Evolutionary conservation across 1,139 yeast genomes (phyloP), one percentile per base, ranked within the genome.

Genomic region (Arxiozyma bovina): DNA sequence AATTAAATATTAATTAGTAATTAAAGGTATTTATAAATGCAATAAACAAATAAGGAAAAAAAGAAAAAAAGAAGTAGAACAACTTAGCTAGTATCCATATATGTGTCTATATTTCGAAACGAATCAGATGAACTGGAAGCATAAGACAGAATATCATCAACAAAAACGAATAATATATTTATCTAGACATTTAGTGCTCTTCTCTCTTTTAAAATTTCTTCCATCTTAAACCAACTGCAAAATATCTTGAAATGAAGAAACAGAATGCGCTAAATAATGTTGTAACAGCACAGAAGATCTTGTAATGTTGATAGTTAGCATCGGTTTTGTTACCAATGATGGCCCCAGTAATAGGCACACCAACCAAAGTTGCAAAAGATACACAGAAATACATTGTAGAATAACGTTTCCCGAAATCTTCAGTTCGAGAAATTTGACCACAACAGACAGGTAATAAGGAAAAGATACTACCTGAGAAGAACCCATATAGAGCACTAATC

Each of bases 381-480:
- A 83, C 82, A 45, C 82, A 73, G 61, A 82, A 81, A 65, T 85
- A 84, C 68, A 84, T 76, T 0, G 87, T 83, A 0, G 90, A 87
- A 63, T 81, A 85, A 30, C 86, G 76, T 62, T 78, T 81, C 34
- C 91, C 91, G 61, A 83, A 84, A 54, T 77, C 78, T 46, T 80
- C 81, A 1, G 85, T 80, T 50, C 77, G 77, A 47, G 88, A 81
- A 22, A 85, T 81, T 66, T 84, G 89, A 0, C 83, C 79, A 54
- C 79, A 73, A 55, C 82, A 73, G 3, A 74, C 77, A 5, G 83
- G 83, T 18, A 79, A 68, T 50, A 79, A 57, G 9, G 80, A 72
- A 54, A 78, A 69, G 4, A 79, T 74, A 4, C 80, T 74, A 1
- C 82, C 82, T 4, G 76, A 71, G 57, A 76, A 74, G 63, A 80